Base-by-base conservation (phyloP, 768 basidiomycete genomes). In the Dacryopinax primogenitus region DNA sequence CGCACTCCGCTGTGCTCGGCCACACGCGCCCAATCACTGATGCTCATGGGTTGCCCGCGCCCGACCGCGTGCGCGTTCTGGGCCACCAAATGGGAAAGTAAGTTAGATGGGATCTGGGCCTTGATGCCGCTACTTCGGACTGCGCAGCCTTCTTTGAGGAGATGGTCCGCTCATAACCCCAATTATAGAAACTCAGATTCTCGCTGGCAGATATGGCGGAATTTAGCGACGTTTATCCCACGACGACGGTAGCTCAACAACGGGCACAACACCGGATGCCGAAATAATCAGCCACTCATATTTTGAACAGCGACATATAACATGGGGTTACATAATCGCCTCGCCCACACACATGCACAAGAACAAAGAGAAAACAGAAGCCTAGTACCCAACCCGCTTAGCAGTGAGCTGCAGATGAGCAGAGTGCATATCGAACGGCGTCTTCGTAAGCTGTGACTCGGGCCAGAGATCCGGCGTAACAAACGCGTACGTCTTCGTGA, bases 401-500 rank as follows among this genome's bases (percentile, higher is more conserved):
- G 86, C 83, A 64, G 84, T 82, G 70, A 95, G 81, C 74, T 89
- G 89, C 67, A 99, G 83, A 76, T 96, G 92, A 51, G 86, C 87
- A 73, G 90, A 90, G 84, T 92, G 87, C 79, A 95, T 93, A 76
- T 98, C 95, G 80, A 89, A 96, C 9, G 92, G 92, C 71, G 88
- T 81, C 77, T 88, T 90, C 67, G 88, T 89, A 32, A 89, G 79
- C 39, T 92, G 86, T 75, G 95, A 95, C 75, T 95, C 90, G 74
- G 87, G 86, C 95, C 95, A 98, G 72, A 98, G 83, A 76, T 97
- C 94, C 66, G 96, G 96, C 41, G 95, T 96, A 68, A 98, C 86
- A 91, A 97, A 96, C 51, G 92, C 78, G 76, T 99, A 99, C 66
- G 94, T 96, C 85, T 93, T 92, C 71, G 96, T 92, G 78, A 99